Conservation (phyloP, 2,329 filamentous ascomycete genomes). For the Triangularia verruculosa region DNA sequence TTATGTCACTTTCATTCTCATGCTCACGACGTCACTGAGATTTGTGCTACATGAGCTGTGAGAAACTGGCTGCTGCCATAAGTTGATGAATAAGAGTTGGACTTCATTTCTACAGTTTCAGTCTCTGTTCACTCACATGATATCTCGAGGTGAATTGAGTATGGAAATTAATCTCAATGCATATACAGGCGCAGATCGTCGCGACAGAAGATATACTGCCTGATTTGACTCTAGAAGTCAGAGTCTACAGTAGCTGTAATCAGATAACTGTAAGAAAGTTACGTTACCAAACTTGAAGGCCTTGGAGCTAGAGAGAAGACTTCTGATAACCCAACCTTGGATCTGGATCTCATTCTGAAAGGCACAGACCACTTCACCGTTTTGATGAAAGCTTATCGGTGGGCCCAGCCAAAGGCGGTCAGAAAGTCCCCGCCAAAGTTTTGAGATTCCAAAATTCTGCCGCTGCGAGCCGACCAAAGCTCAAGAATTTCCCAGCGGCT, state of each 20-base stretch:
- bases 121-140: not conserved
- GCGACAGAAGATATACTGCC: too few relatives aligned
- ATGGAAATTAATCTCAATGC: too few relatives aligned
- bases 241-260: too few relatives aligned
- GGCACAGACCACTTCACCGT: slow-evolving; percentile 9
- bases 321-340: not conserved
- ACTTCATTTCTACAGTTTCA: not conserved
- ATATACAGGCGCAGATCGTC: too few relatives aligned
- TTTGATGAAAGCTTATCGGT: not conserved
- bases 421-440: slow-evolving; percentile 18
- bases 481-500: slow-evolving; percentile 22
- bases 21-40: not conserved
- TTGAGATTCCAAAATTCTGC: slow-evolving; percentile 28
- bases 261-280: too few relatives aligned
- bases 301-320: not conserved
- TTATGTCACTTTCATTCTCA: not conserved
- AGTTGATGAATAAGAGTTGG: not conserved
- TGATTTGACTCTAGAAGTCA: too few relatives aligned
- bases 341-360: not conserved
- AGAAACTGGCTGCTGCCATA: not conserved
- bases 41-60: not conserved
- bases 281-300: too few relatives aligned
- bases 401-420: slow-evolving; percentile 24
- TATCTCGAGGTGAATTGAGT: too few relatives aligned
- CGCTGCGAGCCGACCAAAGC: slow-evolving; percentile 14